Evolutionary conservation across 306 rosid species (phyloP).

Genomic region (Castanopsis chinensis): DNA sequence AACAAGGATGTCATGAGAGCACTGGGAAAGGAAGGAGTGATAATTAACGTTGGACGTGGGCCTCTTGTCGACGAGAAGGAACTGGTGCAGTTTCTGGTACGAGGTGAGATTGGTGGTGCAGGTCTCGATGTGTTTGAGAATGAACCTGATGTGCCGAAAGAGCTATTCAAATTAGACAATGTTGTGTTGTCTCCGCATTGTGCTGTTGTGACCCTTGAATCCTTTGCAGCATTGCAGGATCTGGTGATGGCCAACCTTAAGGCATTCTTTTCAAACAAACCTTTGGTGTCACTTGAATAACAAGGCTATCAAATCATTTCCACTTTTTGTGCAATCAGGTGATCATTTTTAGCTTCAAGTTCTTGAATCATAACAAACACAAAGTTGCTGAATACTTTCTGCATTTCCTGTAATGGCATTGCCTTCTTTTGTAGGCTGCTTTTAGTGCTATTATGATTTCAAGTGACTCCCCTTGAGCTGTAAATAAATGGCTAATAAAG

Average conservation of each 20-base stretch:
- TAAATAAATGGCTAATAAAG: no score
- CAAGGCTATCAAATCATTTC: no score
- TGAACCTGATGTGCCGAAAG: constrained; percentile 13
- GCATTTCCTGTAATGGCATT: no score
- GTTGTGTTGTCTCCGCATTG: constrained; percentile 22
- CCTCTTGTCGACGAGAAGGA: constrained; percentile 10
- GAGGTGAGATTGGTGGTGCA: constrained; percentile 23
- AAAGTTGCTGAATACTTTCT: no score
- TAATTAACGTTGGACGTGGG: constrained; percentile 22
- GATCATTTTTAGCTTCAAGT: no score
- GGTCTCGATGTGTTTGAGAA: constrained; percentile 17
- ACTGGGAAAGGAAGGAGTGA: constrained; percentile 11
- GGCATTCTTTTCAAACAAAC: constrained; percentile 11
- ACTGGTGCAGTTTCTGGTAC: constrained; percentile 4
- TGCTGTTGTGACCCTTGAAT: constrained; percentile 7
- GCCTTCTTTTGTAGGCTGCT: no score
- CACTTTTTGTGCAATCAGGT: no score
- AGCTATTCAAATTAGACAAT: constrained; percentile 6
- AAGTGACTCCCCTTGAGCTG: no score
- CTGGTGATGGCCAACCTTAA: constrained; percentile 5
- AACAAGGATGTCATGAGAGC: constrained; percentile 16
- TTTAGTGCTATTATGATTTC: no score
- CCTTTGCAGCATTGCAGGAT: neutral
- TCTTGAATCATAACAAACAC: no score
- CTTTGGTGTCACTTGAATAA: neutral